Conservation (phyloP, 768 basidiomycete species). For the Phylloporus sp. region DNA sequence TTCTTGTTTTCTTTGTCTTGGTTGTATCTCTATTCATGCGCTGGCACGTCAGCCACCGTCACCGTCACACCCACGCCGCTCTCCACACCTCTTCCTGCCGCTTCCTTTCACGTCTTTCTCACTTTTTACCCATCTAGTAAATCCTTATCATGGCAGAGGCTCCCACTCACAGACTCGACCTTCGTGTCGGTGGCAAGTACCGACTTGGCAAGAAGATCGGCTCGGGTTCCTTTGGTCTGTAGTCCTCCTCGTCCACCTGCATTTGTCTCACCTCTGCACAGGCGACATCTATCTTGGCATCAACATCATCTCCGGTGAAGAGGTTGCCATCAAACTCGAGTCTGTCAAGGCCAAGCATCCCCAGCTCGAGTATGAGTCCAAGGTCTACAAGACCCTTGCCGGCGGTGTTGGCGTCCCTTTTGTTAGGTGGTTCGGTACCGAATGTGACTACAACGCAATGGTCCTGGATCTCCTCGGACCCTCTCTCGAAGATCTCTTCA, state of each 20-base stretch:
- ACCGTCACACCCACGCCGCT: slow-evolving; percentile 28
- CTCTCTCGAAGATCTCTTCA: slow-evolving; percentile 87
- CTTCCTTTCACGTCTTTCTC: slow-evolving; percentile 18
- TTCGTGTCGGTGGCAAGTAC: slow-evolving; percentile 92
- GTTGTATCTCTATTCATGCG: slow-evolving; percentile 1
- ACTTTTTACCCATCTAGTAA: slow-evolving; percentile 10
- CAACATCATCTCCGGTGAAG: slow-evolving; percentile 99
- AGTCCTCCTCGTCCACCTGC: neutral
- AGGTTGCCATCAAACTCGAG: slow-evolving; percentile 99
- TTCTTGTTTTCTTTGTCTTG: neutral
- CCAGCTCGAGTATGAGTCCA: slow-evolving; percentile 98
- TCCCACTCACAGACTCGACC: slow-evolving; percentile 68
- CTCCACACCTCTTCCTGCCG: slow-evolving; percentile 29
- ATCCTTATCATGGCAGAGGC: slow-evolving; percentile 62
- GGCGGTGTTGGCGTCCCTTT: slow-evolving; percentile 99
- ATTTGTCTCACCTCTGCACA: slow-evolving; percentile 27
- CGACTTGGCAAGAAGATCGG: slow-evolving; percentile 99
- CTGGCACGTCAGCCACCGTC: slow-evolving; percentile 34
- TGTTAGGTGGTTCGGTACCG: slow-evolving; percentile 89
- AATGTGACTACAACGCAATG: slow-evolving; percentile 99
- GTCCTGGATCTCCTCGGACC: slow-evolving; percentile 95
- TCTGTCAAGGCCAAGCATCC: slow-evolving; percentile 99
- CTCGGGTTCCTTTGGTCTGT: slow-evolving; percentile 93
- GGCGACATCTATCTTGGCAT: slow-evolving; percentile 99
- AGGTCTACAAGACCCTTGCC: slow-evolving; percentile 95